Evolutionary conservation across 495 filamentous ascomycete species (phyloP), one percentile per base, ranked within the genome.

Genomic region (Lasiosphaeria ovina): DNA sequence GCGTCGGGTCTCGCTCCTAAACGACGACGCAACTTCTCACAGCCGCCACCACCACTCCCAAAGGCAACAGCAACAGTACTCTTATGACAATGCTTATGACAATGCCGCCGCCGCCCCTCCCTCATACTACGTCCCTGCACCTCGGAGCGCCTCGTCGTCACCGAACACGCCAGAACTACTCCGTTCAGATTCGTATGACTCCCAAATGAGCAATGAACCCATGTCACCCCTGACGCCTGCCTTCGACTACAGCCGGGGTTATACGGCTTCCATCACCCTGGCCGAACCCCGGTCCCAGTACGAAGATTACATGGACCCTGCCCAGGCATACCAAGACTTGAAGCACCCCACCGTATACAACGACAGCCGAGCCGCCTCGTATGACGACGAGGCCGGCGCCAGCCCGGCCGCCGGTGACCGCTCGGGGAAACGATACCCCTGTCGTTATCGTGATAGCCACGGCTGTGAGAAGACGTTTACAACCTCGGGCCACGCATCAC

Each of bases 401-500:
- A 68, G 67, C 54, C 64, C 68, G 12, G 66, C 66, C 32, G 55
- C 68, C 5, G 67, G 56, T 32, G 77, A 79, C 57, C 71, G 73
- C 34, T 58, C 74, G 6, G 75, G 68, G 11, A 91, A 89, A 76
- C 81, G 84, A 36, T 89, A 85, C 61, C 84, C 85, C 0, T 89
- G 88, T 66, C 83, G 87, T 16, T 85, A 74, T 65, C 81, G 84
- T 35, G 81, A 86, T 34, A 81, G 79, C 16, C 88, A 89, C 67
- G 79, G 83, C 11, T 94, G 90, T 72, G 78, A 83, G 35, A 90
- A 90, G 64, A 91, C 89, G 0, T 98, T 98, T 73, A 97, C 93
- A 49, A 98, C 93, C 0, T 97, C 94, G 0, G 93, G 93, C 50
- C 93, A 98, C 69, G 91, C 94, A 3, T 93, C 93, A n/a, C 87